Conservation (phyloP, 2,329 filamentous ascomycete species). For the Thermothelomyces thermophilus region DNA sequence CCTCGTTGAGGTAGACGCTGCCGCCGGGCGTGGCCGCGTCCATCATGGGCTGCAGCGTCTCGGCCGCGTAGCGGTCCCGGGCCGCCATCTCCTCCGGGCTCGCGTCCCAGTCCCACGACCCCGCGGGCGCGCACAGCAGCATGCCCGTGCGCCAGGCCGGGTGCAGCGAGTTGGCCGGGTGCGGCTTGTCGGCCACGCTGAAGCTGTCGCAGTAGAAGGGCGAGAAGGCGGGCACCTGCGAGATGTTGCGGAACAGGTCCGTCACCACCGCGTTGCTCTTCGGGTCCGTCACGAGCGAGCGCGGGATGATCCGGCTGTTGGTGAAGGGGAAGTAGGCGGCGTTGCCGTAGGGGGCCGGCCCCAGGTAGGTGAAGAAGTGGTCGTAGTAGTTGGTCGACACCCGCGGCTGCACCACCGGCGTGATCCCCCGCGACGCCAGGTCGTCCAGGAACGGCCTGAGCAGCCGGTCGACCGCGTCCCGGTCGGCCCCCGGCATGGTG, state of each 20-base stretch:
- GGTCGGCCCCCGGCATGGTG: neutral
- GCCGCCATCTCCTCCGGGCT: too few species aligned
- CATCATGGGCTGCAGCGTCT: too few species aligned
- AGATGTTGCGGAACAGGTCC: neutral
- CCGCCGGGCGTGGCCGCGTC: conserved; percentile 34
- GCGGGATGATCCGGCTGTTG: neutral
- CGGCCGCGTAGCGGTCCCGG: too few species aligned
- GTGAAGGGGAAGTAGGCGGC: neutral
- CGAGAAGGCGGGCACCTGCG: too few species aligned
- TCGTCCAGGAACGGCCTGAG: neutral
- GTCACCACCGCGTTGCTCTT: neutral
- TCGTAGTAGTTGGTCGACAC: neutral
- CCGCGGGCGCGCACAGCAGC: too few species aligned
- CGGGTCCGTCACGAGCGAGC: neutral
- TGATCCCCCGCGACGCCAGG: neutral
- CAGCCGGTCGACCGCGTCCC: neutral
- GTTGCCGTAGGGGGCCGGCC: neutral
- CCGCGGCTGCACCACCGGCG: neutral
- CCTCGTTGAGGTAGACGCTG: conserved; percentile 46
- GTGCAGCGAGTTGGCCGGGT: too few species aligned
- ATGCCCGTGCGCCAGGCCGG: too few species aligned
- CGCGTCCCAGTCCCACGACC: too few species aligned
- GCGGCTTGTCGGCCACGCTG: too few species aligned
- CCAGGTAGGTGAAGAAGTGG: neutral
- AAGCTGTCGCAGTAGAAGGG: too few species aligned